Evolutionary conservation across 306 rosid species (phyloP), one percentile per base, ranked within the genome.

Genomic region (Mimosa pudica): DNA sequence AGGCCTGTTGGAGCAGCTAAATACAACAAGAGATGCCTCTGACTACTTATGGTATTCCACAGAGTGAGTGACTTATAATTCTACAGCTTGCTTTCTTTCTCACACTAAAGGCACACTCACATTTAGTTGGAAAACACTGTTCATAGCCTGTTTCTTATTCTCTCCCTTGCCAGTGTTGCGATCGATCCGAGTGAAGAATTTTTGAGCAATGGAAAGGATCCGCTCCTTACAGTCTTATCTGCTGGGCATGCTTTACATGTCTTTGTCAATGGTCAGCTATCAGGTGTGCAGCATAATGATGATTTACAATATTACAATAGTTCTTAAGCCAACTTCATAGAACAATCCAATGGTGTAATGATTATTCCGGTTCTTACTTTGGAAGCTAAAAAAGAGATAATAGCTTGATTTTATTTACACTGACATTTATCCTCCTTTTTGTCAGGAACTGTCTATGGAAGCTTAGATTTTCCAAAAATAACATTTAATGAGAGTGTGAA

Each of bases 161-260:
- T 52, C 30, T 73, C 78, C 77, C 82, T 58, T 70, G 2, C 62
- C 89, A 95, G 98, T 88, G 92, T 95, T 10, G 86, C 82, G 83
- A 86, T 95, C 78, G 90, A 86, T 65, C n/a, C 89, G 70, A 87
- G 83, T 13, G 98, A 95, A 85, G 90, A 82, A 69, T 92, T 89
- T 64, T 88, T 95, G 81, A 88, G 85, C 82, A 93, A 79, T 10
- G 92, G 97, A 84, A 89, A 84, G 44, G 72, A 83, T 82, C 99
- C 97, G 49, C 80, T 83, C 81, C 94, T 95, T 77, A 89, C 97
- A 0, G 85, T 91, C 71, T 80, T 89, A 35, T 95, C 99, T 69
- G 99, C 98, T 73, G 99, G 99, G 35, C 99, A 95, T 88, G 97
- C 98, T 83, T 81, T 95, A 85, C 98, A 92, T 84, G 97, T 95